A percentile compares a stretch with the other conserved stretches of the same genome.
phyloP scores from a whole-genome alignment of 768 basidiomycete genomes.

The Pleurotus cornucopiae region DNA sequence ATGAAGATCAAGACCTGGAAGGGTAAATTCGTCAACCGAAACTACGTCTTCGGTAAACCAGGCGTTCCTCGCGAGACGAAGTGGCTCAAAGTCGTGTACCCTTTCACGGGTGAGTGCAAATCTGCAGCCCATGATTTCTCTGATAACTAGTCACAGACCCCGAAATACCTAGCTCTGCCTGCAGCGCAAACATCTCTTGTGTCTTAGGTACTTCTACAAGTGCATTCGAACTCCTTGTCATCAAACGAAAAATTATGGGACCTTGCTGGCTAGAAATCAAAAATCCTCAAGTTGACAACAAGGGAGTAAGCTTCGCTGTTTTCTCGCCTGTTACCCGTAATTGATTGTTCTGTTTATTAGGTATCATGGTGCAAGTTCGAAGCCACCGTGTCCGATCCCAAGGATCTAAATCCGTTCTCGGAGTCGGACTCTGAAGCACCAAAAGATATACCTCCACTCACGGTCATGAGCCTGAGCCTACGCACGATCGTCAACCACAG shows the following conservation, averaged over 20 bases:
- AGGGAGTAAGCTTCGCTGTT: constrained; percentile 55
- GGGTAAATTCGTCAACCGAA: constrained; percentile 81
- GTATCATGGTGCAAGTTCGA: constrained; percentile 98
- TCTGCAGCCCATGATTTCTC: background rate
- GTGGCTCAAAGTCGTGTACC: constrained; percentile 94
- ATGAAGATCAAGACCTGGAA: constrained; percentile 73
- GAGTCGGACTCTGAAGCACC: constrained; percentile 69
- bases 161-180: constrained; percentile 64
- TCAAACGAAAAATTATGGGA: constrained; percentile 98
- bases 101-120: constrained; percentile 66
- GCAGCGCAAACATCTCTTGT: constrained; percentile 79
- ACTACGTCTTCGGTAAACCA: constrained; percentile 87
- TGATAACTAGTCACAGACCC: constrained; percentile 45
- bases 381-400: constrained; percentile 76
- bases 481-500: constrained; percentile 92
- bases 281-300: constrained; percentile 67
- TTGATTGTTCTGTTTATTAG: constrained; percentile 33
- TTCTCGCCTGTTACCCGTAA: background rate
- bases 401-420: constrained; percentile 79
- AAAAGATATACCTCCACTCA: constrained; percentile 83
- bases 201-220: constrained; percentile 91
- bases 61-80: constrained; percentile 73
- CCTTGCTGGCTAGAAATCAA: constrained; percentile 94
- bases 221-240: constrained; percentile 87
- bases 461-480: constrained; percentile 82